Evolutionary conservation across 2,329 filamentous ascomycete species (phyloP), one percentile per base, ranked within the genome.

Genomic region (Neonectria hederae): DNA sequence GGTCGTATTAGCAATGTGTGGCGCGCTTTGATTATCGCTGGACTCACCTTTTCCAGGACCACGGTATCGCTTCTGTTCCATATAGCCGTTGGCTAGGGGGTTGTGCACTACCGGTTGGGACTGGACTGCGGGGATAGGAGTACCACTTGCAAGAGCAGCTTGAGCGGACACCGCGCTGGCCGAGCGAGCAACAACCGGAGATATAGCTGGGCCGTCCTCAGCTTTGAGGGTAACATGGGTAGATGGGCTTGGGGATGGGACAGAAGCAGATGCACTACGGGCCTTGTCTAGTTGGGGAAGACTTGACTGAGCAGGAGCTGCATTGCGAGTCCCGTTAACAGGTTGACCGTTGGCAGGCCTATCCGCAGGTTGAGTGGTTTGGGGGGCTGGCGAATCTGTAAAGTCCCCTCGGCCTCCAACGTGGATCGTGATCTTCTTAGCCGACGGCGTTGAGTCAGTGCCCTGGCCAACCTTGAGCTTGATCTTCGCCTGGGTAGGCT

Each of bases 401-500:
- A 82, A 83, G 70, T 80, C 87, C 55, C 83, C 83, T 71, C 86
- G 86, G 42, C 84, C 86, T 70, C 88, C 89, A 58, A 93, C 86
- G 67, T 90, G 90, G 53, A 93, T 87, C 21, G 90, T 94, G 60
- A 95, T 89, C 76, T 88, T 91, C 76, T 89, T 89, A 9, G 83
- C 77, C 63, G 81, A 78, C 46, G 73, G 71, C 1, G 85, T 78
- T 10, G 81, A 79, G 30, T 86, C 83, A 30, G 77, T 74, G 24
- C 77, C 77, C 46, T 82, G 79, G 5, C 86, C 83, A 74, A 93
- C 86, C 77, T 92, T 94, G 60, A 97, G 83, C 78, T 94, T 97
- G 72, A 97, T 91, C 75, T 93, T 93, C 38, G 91, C 88, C 72
- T 90, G 88, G 1, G 86, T 82, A 14, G 93, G 91, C 77, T 96